Conservation (phyloP, 352 stramenopile genomes). For the Peronospora destructor region DNA sequence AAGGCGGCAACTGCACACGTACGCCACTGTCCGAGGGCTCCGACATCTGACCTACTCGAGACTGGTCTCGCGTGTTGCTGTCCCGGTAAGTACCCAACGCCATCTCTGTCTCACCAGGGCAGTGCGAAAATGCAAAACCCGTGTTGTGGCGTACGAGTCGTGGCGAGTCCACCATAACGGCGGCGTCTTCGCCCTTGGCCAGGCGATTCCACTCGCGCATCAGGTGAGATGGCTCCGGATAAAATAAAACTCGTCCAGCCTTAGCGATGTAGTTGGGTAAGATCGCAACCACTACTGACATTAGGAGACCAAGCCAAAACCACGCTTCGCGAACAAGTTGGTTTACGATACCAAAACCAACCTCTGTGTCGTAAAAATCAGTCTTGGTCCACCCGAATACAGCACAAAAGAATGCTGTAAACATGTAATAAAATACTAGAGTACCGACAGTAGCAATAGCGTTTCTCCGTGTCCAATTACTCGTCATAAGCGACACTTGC, state of each 20-base stretch:
- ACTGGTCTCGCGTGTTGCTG: conserved; percentile 16
- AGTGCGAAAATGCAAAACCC: conserved; percentile 84
- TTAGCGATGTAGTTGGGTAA: conserved; percentile 86
- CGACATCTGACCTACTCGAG: conserved; percentile 23
- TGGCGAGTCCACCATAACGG: conserved; percentile 51
- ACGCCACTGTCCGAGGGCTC: conserved; percentile 27
- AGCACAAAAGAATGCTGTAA: conserved; percentile 79
- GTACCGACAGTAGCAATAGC: conserved; percentile 67
- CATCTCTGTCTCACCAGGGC: conserved; percentile 69
- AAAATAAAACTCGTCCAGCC: conserved; percentile 79
- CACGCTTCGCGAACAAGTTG: conserved; percentile 62
- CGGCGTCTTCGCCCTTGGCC: conserved; percentile 65
- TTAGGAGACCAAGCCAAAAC: conserved; percentile 79
- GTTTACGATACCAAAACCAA: conserved; percentile 54
- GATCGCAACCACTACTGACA: conserved; percentile 49
- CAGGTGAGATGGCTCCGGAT: conserved; percentile 81
- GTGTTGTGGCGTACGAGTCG: conserved; percentile 79
- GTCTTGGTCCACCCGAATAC: conserved; percentile 67
- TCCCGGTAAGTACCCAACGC: conserved; percentile 39
- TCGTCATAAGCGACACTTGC: conserved; percentile 84
- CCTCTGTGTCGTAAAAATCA: conserved; percentile 78
- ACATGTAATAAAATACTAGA: conserved; percentile 81
- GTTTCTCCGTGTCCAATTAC: conserved; percentile 82
- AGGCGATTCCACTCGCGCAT: conserved; percentile 88
- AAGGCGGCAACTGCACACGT: conserved; percentile 35